phyloP scores from a whole-genome alignment of 441 rosid species.

The Omphalea diandra region DNA sequence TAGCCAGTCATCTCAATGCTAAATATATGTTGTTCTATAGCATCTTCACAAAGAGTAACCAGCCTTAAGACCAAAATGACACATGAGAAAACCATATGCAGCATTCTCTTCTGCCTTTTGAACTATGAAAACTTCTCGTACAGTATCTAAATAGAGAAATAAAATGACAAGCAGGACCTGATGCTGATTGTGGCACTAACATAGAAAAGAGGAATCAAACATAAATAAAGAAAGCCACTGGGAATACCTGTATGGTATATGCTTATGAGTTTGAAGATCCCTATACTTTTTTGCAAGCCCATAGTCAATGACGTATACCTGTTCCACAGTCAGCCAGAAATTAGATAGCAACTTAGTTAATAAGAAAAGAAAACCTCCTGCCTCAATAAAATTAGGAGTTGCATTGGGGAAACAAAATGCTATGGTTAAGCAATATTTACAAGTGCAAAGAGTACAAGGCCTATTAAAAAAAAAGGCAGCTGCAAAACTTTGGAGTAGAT shows the following conservation, averaged over 20 bases:
- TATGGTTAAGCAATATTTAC: background rate
- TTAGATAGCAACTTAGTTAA: background rate
- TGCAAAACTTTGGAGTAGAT: background rate
- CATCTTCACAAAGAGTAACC: background rate
- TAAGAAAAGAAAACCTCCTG: conserved; percentile 8
- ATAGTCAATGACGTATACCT: conserved; percentile 89
- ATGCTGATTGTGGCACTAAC: background rate
- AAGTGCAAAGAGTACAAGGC: background rate
- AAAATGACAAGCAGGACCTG: too few species aligned
- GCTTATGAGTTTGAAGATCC: conserved; percentile 95
- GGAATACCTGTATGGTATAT: conserved; percentile 83
- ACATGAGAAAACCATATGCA: background rate
- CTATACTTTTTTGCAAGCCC: conserved; percentile 93
- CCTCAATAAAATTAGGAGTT: background rate
- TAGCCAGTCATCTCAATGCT: background rate
- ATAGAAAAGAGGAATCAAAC: background rate
- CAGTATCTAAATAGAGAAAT: background rate
- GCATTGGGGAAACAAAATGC: background rate
- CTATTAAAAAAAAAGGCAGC: conserved; percentile 8
- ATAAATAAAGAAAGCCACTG: conserved; percentile 6
- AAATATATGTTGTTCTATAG: too few species aligned
- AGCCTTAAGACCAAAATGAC: background rate
- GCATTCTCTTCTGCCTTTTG: background rate
- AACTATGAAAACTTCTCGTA: background rate
- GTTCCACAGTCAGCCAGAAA: conserved; percentile 17